These are phyloP conservation scores for Rhododendron vialii DNA, from an alignment of 148 eudicot genomes.

Conservation along the genomic window DNA sequence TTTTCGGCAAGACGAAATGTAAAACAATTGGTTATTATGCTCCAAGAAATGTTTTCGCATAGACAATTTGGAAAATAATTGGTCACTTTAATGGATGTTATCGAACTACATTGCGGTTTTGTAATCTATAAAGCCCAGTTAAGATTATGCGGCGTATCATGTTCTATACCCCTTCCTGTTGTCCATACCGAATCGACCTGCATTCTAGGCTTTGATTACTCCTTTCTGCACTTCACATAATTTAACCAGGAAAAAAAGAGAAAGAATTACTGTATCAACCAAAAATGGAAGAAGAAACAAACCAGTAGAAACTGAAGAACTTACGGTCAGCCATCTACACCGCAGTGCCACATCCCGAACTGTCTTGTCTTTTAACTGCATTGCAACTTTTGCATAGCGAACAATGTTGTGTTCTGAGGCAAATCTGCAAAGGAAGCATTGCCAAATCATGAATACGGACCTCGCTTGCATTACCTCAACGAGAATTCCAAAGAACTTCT, in stretches of 20 bases:
- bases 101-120: neutral
- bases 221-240: neutral
- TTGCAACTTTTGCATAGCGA: constrained; percentile 75
- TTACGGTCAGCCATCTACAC: constrained; percentile 70
- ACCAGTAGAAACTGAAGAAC: constrained; percentile 22
- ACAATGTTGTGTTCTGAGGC: constrained; percentile 36
- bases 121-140: neutral
- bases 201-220: neutral
- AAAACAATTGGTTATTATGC: neutral
- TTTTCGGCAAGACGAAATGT: neutral
- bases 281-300: neutral
- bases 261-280: neutral
- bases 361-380: constrained; percentile 62
- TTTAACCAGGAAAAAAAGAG: neutral
- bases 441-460: neutral
- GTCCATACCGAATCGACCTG: neutral
- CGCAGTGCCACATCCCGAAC: constrained; percentile 82
- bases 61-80: neutral
- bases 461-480: neutral
- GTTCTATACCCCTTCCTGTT: neutral
- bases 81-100: neutral
- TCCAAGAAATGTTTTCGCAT: neutral
- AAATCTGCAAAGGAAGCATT: constrained; percentile 34
- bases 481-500: neutral
- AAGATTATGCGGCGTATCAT: neutral